Conservation (phyloP, 371 early-diverging fungal genomes). For the Entomophthora muscae region DNA sequence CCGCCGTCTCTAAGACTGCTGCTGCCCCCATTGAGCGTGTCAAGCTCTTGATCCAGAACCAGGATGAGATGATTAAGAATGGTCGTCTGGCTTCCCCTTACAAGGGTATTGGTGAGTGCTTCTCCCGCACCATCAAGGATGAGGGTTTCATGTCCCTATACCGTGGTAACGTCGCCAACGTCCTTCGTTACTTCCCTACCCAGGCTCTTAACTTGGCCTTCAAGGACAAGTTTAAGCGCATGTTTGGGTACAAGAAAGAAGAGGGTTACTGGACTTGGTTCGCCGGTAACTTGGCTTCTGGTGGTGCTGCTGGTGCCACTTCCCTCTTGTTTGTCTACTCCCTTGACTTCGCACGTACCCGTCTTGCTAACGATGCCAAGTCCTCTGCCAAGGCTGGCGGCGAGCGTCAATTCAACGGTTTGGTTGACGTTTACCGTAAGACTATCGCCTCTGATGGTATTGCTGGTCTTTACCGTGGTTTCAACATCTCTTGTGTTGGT, state of each 20-base stretch:
- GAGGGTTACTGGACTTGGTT: slow-evolving; percentile 54
- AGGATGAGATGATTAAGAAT: slow-evolving; percentile 48
- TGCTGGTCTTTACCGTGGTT: slow-evolving; percentile 78
- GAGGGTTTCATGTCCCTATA: slow-evolving; percentile 43
- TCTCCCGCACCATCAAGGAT: slow-evolving; percentile 41
- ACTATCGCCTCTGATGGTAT: slow-evolving; percentile 48
- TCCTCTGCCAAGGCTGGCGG: slow-evolving; percentile 30
- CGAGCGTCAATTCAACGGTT: slow-evolving; percentile 71
- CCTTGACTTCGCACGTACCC: slow-evolving; percentile 60
- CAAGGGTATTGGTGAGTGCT: slow-evolving; percentile 49
- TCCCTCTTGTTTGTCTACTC: slow-evolving; percentile 56
- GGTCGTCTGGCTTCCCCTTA: slow-evolving; percentile 36
- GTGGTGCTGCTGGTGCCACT: slow-evolving; percentile 61
- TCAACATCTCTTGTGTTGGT: slow-evolving; percentile 61
- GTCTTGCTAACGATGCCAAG: slow-evolving; percentile 51
- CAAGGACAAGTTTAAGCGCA: slow-evolving; percentile 60
- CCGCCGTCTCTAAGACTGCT: slow-evolving; percentile 84
- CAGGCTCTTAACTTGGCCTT: slow-evolving; percentile 68
- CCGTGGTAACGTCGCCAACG: slow-evolving; percentile 56
- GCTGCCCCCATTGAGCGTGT: slow-evolving; percentile 69
- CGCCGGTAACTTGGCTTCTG: slow-evolving; percentile 54
- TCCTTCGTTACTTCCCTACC: slow-evolving; percentile 66
- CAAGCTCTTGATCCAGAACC: slow-evolving; percentile 56
- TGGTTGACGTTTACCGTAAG: slow-evolving; percentile 63
- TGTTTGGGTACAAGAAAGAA: slow-evolving; percentile 47